A percentile compares a stretch with the other conserved stretches of the same genome.
phyloP scores from a whole-genome alignment of 1,139 yeast species.

The Suhomyces wounanorum region DNA sequence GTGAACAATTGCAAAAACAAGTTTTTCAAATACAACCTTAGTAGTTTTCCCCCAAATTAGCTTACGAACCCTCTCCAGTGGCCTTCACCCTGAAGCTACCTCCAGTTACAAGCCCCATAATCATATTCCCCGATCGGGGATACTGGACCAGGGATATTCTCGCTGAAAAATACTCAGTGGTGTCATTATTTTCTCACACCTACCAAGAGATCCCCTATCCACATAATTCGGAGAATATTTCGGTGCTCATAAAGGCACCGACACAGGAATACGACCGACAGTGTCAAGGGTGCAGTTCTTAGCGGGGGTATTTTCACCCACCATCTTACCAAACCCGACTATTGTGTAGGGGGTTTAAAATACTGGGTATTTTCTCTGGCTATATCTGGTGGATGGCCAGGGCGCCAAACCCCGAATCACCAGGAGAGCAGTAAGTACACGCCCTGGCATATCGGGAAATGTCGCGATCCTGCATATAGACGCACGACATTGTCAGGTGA shows the following conservation, averaged over 20 bases:
- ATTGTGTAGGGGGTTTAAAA: too few species aligned
- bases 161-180: not conserved
- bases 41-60: too few species aligned
- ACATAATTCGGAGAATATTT: not conserved
- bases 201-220: not conserved
- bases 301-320: not conserved
- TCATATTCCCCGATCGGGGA: not conserved
- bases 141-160: not conserved
- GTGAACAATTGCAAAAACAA: too few species aligned
- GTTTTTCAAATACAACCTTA: too few species aligned
- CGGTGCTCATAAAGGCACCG: not conserved
- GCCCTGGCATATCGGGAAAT: not conserved
- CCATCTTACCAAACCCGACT: too few species aligned
- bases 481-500: not conserved
- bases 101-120: not conserved
- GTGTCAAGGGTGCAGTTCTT: not conserved
- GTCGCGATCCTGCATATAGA: not conserved
- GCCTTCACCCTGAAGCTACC: not conserved
- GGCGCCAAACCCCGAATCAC: too few species aligned
- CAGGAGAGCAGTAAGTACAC: too few species aligned
- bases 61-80: too few species aligned
- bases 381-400: too few species aligned
- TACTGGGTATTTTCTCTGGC: too few species aligned
- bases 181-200: not conserved
- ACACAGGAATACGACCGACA: not conserved